Base-by-base conservation (phyloP, 2,329 filamentous ascomycete genomes). In the Sporothrix euskadiensis region DNA sequence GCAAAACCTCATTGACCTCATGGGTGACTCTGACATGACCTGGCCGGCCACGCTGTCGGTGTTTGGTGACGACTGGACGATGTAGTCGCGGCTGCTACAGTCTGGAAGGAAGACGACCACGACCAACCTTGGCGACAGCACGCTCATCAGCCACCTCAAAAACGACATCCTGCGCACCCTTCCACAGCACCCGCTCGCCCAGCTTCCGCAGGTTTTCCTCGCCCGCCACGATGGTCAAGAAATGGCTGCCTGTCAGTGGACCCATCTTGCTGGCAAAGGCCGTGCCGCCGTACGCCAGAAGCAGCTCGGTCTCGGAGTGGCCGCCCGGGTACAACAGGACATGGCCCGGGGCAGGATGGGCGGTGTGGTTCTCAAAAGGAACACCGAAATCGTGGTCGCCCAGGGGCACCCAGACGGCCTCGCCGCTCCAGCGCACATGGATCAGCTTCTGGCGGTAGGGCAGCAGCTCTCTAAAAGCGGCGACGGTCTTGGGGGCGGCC, bases 1-100 rank as follows among this genome's bases (percentile, higher is more conserved):
- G 39, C 54, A 71, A n/a, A 56, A 39, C 16, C 41, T 71, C 12
- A 52, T 71, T n/a, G 16, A 52, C 56, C 7, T 71, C 22, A 71
- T 71, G 56, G 56, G n/a, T 8, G 56, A 52, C 16, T 63, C 69
- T 22, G 69, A 56, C 1, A 4, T 54, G 22, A 57, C 35, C n/a
- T 65, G 69, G 69, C 56, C 69, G 3, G 41, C 54, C 6, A 52
- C 69, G 3, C 26, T 71, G 30, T 52, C 39, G 14, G 26, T 49
- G 26, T 54, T 61, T 41, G 1, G n/a, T 10, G 56, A 52, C 3
- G 56, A 63, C 26, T 19, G 39, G 41, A 7, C 19, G 7, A 39
- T 35, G 59, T 39, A 61, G 32, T 61, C 16, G 57, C 57, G 6
- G 7, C 8, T 32, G 26, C 41, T 44, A 44, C 41, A 44, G 41